phyloP scores from a whole-genome alignment of 176 grass and related monocot genomes.

The Phoenix dactylifera region DNA sequence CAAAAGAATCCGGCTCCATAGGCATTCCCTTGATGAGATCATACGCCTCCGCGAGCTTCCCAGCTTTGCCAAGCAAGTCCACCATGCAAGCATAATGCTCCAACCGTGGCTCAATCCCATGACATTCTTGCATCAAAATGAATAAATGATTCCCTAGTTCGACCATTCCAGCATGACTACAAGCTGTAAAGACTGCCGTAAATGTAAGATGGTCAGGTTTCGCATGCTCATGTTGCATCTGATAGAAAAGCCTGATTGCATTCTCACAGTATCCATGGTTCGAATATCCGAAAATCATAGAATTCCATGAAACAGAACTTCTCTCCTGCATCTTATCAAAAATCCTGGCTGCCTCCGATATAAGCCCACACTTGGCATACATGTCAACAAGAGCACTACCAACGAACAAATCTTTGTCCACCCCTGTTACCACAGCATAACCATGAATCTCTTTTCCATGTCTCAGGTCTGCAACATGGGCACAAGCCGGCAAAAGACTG shows the following conservation, averaged over 20 bases:
- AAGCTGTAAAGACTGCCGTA: slow-evolving; percentile 43
- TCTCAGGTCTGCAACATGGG: slow-evolving; percentile 36
- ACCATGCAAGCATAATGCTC: slow-evolving; percentile 72
- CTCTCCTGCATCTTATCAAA: slow-evolving; percentile 39
- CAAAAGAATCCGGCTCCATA: slow-evolving; percentile 48
- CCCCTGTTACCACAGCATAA: slow-evolving; percentile 24
- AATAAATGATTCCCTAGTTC: slow-evolving; percentile 29
- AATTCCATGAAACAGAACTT: slow-evolving; percentile 56
- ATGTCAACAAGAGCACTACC: slow-evolving; percentile 54
- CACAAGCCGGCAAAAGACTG: slow-evolving; percentile 49
- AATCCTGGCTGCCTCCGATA: slow-evolving; percentile 23
- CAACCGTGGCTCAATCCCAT: slow-evolving; percentile 36
- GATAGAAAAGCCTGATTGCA: slow-evolving; percentile 34
- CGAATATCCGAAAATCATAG: slow-evolving; percentile 64
- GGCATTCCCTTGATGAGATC: slow-evolving; percentile 46
- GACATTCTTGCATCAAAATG: slow-evolving; percentile 33
- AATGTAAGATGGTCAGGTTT: slow-evolving; percentile 48
- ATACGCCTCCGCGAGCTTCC: slow-evolving; percentile 35
- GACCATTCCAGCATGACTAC: slow-evolving; percentile 55
- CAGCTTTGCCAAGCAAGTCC: slow-evolving; percentile 45
- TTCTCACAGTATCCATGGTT: slow-evolving; percentile 47
- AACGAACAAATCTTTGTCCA: slow-evolving; percentile 30
- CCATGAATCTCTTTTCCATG: slow-evolving; percentile 59
- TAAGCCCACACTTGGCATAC: slow-evolving; percentile 51
- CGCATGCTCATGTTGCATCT: slow-evolving; percentile 16